Conservation (phyloP, 257 asterid species). For the Ligustrum vulgare region DNA sequence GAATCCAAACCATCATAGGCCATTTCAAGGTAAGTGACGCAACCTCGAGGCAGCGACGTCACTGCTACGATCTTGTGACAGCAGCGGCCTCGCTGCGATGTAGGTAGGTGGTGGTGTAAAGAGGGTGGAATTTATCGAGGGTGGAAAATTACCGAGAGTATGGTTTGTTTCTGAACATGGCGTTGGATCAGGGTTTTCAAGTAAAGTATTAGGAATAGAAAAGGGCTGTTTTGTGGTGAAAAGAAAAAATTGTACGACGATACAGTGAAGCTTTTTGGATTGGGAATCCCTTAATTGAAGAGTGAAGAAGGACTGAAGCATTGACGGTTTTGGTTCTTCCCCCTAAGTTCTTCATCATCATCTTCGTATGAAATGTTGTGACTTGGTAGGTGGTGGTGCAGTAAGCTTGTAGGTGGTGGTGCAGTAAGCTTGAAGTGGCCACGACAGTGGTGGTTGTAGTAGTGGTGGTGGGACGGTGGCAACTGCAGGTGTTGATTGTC, state of each 20-base stretch:
- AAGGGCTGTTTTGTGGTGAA: conserved; percentile 1
- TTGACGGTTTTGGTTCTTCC: conserved; percentile 6
- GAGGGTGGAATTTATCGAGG: conserved; percentile 27
- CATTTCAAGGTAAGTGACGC: too few species aligned
- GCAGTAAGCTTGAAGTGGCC: too few species aligned
- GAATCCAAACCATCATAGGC: too few species aligned
- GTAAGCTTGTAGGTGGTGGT: too few species aligned
- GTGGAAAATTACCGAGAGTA: conserved; percentile 29
- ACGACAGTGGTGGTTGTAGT: too few species aligned
- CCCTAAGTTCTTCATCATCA: background rate
- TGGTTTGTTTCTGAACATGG: conserved; percentile 21
- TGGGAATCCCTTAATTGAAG: conserved; percentile 6
- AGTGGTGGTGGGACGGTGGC: too few species aligned
- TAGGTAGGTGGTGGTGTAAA: too few species aligned
- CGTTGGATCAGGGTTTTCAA: conserved; percentile 14
- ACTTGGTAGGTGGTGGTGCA: too few species aligned
- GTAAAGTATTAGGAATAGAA: conserved; percentile 10
- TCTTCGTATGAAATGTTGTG: background rate
- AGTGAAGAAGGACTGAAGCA: conserved; percentile 29
- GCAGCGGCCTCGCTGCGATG: too few species aligned
- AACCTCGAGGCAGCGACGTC: too few species aligned
- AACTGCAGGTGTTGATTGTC: too few species aligned
- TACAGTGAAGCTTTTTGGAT: conserved; percentile 22
- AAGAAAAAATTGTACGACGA: conserved; percentile 21
- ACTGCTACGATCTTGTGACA: too few species aligned